Evolutionary conservation across 129 eudicot species (phyloP).

Genomic region (Chrysanthemum makinoi): DNA sequence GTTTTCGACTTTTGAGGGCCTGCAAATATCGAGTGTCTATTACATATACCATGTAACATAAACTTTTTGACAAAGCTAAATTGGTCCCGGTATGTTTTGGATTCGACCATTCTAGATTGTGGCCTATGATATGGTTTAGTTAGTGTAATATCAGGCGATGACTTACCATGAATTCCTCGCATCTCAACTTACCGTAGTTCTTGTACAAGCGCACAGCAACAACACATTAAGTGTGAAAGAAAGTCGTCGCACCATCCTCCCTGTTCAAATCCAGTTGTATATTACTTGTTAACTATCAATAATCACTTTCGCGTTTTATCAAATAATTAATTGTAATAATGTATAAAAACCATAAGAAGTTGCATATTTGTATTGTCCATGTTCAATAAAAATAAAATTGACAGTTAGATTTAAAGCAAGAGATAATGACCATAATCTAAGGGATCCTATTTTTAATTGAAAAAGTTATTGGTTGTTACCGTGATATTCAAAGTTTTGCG

Average conservation of each 20-base stretch:
- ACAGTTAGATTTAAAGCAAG: not conserved
- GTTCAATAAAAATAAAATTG: not conserved
- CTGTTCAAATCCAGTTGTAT: conserved; percentile 23
- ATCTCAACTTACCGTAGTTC: conserved; percentile 77
- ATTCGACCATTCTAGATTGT: not conserved
- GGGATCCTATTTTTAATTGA: no score
- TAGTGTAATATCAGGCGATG: not conserved
- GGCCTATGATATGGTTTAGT: not conserved
- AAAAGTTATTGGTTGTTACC: conserved; percentile 28
- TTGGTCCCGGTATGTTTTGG: not conserved
- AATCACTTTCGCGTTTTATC: no score
- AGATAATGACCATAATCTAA: not conserved
- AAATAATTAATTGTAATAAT: no score
- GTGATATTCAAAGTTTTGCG: conserved; percentile 60
- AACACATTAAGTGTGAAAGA: conserved; percentile 81
- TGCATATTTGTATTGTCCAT: not conserved
- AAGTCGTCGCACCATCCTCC: conserved; percentile 78
- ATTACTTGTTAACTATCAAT: not conserved
- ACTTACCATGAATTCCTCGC: conserved; percentile 56
- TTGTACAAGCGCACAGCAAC: conserved; percentile 93
- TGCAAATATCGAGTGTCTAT: conserved; percentile 20
- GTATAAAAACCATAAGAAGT: not conserved
- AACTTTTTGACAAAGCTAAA: not conserved
- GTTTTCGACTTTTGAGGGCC: conserved; percentile 51
- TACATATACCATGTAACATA: not conserved